These are phyloP conservation scores for Phanerochaete sordida DNA, from an alignment of 768 basidiomycete species.

Conservation along the genomic window DNA sequence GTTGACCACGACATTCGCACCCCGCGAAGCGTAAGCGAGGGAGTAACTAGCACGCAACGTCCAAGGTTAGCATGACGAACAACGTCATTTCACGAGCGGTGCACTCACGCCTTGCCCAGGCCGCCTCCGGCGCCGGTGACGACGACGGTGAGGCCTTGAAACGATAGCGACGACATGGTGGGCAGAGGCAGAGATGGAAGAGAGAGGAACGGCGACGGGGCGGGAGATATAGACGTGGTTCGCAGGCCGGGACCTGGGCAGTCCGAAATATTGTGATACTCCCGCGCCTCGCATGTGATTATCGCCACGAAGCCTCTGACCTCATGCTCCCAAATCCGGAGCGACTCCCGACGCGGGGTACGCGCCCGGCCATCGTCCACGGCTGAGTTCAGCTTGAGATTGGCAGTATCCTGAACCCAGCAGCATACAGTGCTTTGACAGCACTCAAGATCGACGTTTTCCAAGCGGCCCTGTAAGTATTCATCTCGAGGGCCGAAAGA, in stretches of 20 bases:
- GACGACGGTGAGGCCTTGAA: slow-evolving; percentile 88
- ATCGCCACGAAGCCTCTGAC: slow-evolving; percentile 1
- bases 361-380: no score
- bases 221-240: background rate
- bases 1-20: slow-evolving; percentile 93
- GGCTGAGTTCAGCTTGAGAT: no score
- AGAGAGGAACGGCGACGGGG: background rate
- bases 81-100: background rate
- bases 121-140: slow-evolving; percentile 97
- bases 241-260: background rate
- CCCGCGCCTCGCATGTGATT: slow-evolving; percentile 6
- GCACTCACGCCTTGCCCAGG: slow-evolving; percentile 80
- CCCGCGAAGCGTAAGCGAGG: slow-evolving; percentile 85
- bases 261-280: slow-evolving; percentile 3
- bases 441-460: no score
- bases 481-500: no score
- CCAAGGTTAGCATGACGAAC: background rate
- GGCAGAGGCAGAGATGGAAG: background rate
- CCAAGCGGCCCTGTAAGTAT: no score
- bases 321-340: background rate
- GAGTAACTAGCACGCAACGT: slow-evolving; percentile 62
- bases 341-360: no score
- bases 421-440: no score
- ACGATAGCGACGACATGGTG: slow-evolving; percentile 45
- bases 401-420: no score